These are phyloP conservation scores for Rubia occidens DNA, from an alignment of 305 asterid species.

Conservation along the genomic window DNA sequence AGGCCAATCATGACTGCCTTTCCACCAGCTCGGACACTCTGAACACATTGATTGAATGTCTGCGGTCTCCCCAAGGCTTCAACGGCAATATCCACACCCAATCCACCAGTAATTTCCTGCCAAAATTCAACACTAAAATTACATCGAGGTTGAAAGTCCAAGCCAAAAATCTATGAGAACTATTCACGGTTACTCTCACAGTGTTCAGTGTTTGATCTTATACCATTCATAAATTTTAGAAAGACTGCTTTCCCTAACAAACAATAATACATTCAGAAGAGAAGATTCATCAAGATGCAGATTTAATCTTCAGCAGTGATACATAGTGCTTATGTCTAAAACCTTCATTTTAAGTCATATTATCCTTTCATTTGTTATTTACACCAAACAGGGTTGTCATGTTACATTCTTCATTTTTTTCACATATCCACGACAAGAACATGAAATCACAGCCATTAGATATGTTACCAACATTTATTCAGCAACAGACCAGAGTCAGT, in stretches of 20 bases:
- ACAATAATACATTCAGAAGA: conserved; percentile 3
- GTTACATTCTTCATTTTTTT: background rate
- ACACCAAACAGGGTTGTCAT: background rate
- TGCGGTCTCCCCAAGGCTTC: conserved; percentile 86
- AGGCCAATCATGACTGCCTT: conserved; percentile 99
- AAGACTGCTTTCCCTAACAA: background rate
- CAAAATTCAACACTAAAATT: conserved; percentile 6
- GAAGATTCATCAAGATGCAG: conserved; percentile 4
- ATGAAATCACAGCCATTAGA: background rate
- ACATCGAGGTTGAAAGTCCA: background rate
- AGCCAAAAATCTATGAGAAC: background rate
- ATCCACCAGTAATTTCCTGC: conserved; percentile 89
- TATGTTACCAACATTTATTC: background rate
- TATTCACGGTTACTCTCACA: background rate
- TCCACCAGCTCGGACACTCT: conserved; percentile 92
- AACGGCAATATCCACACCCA: conserved; percentile 85
- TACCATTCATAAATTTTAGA: background rate
- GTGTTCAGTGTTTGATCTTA: background rate
- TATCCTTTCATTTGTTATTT: background rate
- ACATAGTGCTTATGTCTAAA: background rate
- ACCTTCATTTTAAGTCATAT: background rate
- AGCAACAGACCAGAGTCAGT: background rate
- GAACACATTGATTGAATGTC: conserved; percentile 74
- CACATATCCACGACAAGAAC: conserved; percentile 1
- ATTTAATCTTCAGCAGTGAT: background rate